Conservation (phyloP, 495 filamentous ascomycete genomes). For the Annulohypoxylon bovei region DNA sequence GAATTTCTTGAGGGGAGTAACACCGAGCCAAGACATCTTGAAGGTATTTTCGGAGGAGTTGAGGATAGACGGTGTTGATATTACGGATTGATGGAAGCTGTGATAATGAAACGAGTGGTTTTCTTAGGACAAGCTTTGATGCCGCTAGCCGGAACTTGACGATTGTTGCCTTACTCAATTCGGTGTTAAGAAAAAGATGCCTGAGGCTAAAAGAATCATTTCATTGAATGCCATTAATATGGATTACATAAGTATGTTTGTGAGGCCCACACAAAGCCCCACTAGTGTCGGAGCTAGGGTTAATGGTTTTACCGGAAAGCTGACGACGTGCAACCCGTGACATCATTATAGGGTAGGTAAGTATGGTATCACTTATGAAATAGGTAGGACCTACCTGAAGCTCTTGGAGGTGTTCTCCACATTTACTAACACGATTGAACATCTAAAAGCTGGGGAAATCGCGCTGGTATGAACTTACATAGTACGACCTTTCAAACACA, state of each 20-base stretch:
- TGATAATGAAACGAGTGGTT: constrained; percentile 54
- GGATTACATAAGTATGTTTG: too few relatives aligned
- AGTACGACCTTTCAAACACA: background rate
- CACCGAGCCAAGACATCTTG: constrained; percentile 80
- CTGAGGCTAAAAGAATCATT: background rate
- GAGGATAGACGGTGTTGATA: constrained; percentile 36
- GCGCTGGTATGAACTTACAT: constrained; percentile 17
- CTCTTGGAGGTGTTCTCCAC: constrained; percentile 14
- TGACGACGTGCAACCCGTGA: constrained; percentile 7
- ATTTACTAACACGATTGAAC: background rate
- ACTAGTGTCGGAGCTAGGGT: constrained; percentile 4
- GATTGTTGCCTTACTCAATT: constrained; percentile 14
- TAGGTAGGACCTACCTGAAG: constrained; percentile 13
- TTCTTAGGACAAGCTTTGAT: constrained; percentile 47
- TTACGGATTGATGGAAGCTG: constrained; percentile 38
- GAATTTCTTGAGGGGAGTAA: constrained; percentile 81
- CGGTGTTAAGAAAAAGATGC: constrained; percentile 1
- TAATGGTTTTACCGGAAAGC: constrained; percentile 21
- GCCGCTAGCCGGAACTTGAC: constrained; percentile 22
- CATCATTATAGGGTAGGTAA: constrained; percentile 30
- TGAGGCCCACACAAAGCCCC: too few relatives aligned
- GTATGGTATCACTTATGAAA: background rate
- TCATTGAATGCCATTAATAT: too few relatives aligned
- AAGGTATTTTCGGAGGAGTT: constrained; percentile 45
- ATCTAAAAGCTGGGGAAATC: constrained; percentile 41